Percentiles rank a stretch among this genome's conserved stretches.
Evolutionary conservation across 768 basidiomycete species (phyloP).

Genomic region (Suillus tomentosus): DNA sequence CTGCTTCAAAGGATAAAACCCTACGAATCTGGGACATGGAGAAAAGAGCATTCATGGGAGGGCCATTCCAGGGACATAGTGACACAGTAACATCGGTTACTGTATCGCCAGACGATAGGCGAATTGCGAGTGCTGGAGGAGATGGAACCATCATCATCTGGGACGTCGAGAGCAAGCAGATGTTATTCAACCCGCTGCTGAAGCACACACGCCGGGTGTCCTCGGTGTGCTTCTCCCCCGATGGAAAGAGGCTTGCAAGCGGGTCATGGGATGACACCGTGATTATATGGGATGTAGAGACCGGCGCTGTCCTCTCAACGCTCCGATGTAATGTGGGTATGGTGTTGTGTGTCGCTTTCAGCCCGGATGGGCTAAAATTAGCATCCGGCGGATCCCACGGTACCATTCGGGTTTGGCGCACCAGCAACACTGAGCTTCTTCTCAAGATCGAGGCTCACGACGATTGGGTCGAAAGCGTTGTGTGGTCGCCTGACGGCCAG

Average conservation of each 20-base stretch:
- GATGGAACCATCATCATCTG: conserved; percentile 31
- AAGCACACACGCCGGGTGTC: conserved; percentile 29
- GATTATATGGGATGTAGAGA: conserved; percentile 3
- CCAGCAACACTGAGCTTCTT: neutral
- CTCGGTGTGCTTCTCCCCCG: conserved; percentile 16
- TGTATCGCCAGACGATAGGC: conserved; percentile 28
- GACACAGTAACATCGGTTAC: conserved; percentile 23
- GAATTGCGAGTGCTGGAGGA: conserved; percentile 30
- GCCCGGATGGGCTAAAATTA: neutral
- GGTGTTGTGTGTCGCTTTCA: neutral
- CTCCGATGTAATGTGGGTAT: neutral
- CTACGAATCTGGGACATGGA: conserved; percentile 31
- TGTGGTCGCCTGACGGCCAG: neutral
- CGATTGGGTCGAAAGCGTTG: neutral
- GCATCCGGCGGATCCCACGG: neutral
- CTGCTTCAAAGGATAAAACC: conserved; percentile 26
- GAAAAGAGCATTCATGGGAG: conserved; percentile 18
- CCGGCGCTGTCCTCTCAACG: conserved; percentile 13
- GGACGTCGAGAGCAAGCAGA: conserved; percentile 24
- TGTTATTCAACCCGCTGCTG: conserved; percentile 25
- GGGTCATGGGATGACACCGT: neutral
- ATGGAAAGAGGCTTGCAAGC: conserved; percentile 2
- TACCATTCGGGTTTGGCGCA: neutral
- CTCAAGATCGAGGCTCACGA: too few species aligned
- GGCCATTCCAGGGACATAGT: conserved; percentile 29